phyloP scores from a whole-genome alignment of 495 filamentous ascomycete genomes.

The Penicillium canariense region DNA sequence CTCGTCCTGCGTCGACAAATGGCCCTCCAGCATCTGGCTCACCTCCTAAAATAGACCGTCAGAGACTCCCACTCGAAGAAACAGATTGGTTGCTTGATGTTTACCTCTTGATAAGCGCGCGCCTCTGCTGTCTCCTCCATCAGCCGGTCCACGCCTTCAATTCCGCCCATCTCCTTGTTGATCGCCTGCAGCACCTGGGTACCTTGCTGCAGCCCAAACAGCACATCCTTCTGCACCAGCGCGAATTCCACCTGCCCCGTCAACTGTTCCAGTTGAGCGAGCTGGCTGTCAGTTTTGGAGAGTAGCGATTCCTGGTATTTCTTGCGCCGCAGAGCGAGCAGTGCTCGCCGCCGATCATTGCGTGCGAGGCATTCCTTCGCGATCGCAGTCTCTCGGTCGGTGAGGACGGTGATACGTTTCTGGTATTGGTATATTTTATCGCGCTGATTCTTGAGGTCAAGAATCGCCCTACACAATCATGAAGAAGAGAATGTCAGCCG shows the following conservation, averaged over 20 bases:
- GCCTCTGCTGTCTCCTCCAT: conserved; percentile 91
- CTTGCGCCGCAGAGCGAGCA: conserved; percentile 87
- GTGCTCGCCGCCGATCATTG: conserved; percentile 74
- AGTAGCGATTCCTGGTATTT: conserved; percentile 96
- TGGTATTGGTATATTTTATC: conserved; percentile 96
- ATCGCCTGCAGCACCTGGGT: conserved; percentile 87
- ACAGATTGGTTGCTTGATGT: conserved; percentile 8
- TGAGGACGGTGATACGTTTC: conserved; percentile 78
- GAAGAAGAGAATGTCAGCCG: conserved; percentile 3
- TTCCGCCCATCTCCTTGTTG: conserved; percentile 90
- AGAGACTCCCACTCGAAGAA: background rate
- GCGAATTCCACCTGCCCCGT: conserved; percentile 87
- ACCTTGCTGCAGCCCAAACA: conserved; percentile 90
- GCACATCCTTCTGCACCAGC: conserved; percentile 89
- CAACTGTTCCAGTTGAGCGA: conserved; percentile 82
- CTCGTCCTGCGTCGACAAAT: conserved; percentile 88
- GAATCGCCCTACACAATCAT: conserved; percentile 65
- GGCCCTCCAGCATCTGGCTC: conserved; percentile 81
- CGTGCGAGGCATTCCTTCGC: conserved; percentile 75
- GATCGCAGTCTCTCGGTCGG: conserved; percentile 75
- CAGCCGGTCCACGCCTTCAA: conserved; percentile 88
- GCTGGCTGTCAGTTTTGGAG: conserved; percentile 83
- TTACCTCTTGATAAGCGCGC: conserved; percentile 79
- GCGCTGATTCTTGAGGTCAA: conserved; percentile 95
- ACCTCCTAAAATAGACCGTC: conserved; percentile 60